phyloP scores from a whole-genome alignment of 805 yeast species.

The Wickerhamomyces alni region DNA sequence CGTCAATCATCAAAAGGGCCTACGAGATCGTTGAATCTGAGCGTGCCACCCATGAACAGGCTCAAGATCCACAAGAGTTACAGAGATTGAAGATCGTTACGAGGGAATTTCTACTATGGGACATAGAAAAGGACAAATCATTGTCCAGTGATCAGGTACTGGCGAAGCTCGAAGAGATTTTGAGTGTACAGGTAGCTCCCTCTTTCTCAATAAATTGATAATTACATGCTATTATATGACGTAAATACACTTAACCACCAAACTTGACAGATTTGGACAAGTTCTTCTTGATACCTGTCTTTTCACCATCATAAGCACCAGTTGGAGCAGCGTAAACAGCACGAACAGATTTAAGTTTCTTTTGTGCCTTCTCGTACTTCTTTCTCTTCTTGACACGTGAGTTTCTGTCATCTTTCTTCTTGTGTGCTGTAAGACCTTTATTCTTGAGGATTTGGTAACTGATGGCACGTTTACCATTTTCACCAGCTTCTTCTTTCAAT shows the following conservation, averaged over 20 bases:
- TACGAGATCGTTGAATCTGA: conserved; percentile 17
- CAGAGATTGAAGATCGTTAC: conserved; percentile 11
- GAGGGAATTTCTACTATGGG: conserved; percentile 16
- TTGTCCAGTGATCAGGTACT: background rate
- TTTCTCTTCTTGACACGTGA: conserved; percentile 97
- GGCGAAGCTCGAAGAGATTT: conserved; percentile 1
- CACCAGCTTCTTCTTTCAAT: conserved; percentile 54
- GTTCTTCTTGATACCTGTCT: conserved; percentile 96
- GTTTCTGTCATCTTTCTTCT: conserved; percentile 91
- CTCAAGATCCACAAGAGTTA: background rate
- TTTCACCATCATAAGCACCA: conserved; percentile 88
- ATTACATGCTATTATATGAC: conserved; percentile 10
- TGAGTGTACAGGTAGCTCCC: background rate
- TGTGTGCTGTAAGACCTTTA: conserved; percentile 89
- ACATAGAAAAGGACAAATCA: conserved; percentile 7
- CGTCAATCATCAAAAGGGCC: conserved; percentile 28
- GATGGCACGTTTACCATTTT: conserved; percentile 88
- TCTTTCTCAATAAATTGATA: too few species aligned
- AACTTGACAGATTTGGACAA: conserved; percentile 83
- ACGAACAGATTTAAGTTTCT: conserved; percentile 86
- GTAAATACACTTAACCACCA: background rate
- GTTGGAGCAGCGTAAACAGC: conserved; percentile 74
- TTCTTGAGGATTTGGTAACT: conserved; percentile 93
- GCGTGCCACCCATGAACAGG: conserved; percentile 1
- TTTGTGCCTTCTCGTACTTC: conserved; percentile 91